Conservation (phyloP, 192 early-diverging fungal species). For the Linnemannia exigua region DNA sequence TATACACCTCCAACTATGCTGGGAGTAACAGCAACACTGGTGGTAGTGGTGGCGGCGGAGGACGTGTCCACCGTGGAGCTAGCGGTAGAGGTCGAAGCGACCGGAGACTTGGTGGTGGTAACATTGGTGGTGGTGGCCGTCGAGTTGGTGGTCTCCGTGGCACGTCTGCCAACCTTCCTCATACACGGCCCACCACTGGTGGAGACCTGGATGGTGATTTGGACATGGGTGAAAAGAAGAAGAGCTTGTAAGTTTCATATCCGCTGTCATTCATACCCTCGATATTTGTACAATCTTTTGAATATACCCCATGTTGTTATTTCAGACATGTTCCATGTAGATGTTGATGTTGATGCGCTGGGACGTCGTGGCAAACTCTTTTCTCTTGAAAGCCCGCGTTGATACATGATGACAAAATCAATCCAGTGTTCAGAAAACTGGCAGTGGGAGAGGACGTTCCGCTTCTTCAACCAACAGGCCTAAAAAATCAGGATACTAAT, state of each 20-base stretch:
- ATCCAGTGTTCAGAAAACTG: background rate
- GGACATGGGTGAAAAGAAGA: conserved; percentile 22
- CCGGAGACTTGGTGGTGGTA: conserved; percentile 8
- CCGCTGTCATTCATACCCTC: background rate
- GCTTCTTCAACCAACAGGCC: background rate
- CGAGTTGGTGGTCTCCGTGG: conserved; percentile 7
- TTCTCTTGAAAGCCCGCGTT: background rate
- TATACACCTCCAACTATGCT: background rate
- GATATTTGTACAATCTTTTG: background rate
- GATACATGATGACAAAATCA: background rate
- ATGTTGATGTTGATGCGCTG: background rate
- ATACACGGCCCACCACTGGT: background rate
- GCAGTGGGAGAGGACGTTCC: background rate
- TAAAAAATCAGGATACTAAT: background rate
- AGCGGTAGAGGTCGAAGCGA: background rate
- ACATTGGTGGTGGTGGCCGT: background rate
- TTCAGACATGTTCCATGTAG: background rate
- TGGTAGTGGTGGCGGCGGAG: background rate
- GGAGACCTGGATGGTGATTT: conserved; percentile 11
- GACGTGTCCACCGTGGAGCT: conserved; percentile 1
- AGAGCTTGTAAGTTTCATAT: conserved; percentile 19
- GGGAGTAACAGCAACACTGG: background rate
- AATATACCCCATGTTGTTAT: conserved; percentile 7
- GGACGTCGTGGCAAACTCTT: background rate
- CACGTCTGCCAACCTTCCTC: background rate